These are phyloP conservation scores for Schrenkiella parvula DNA, from an alignment of 345 rosid species.

Conservation along the genomic window DNA sequence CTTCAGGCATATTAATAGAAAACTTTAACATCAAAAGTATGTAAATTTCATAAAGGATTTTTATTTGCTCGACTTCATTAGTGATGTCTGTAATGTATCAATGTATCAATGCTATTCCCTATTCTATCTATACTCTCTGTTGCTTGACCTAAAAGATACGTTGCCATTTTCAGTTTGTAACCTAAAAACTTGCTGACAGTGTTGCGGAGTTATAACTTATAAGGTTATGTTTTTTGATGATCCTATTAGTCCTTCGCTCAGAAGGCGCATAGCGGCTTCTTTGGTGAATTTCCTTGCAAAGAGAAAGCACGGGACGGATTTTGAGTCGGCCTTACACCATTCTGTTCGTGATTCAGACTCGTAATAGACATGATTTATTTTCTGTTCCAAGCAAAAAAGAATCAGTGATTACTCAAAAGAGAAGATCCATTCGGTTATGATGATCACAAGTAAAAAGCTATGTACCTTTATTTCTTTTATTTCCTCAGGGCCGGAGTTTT, in stretches of 20 bases:
- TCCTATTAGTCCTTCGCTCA: constrained; percentile 62
- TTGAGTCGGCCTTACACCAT: constrained; percentile 59
- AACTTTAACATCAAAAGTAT: background rate
- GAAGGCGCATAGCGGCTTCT: constrained; percentile 84
- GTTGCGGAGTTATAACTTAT: constrained; percentile 2
- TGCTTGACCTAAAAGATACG: background rate
- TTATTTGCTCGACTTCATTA: background rate
- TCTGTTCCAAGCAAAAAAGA: constrained; percentile 33
- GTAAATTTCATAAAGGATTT: background rate
- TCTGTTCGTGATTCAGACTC: constrained; percentile 78
- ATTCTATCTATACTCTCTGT: constrained; percentile 12
- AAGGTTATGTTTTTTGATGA: constrained; percentile 27
- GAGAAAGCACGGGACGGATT: constrained; percentile 63
- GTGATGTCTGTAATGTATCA: constrained; percentile 13
- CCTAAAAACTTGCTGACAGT: constrained; percentile 1
- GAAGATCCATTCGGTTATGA: background rate
- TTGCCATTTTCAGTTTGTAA: background rate
- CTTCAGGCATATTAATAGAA: background rate
- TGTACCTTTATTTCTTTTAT: constrained; percentile 73
- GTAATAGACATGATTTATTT: constrained; percentile 60
- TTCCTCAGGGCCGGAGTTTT: constrained; percentile 47
- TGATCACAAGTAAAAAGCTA: background rate
- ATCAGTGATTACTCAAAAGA: background rate
- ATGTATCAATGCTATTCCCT: constrained; percentile 11
- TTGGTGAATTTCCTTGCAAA: constrained; percentile 86